These are phyloP conservation scores for Coniochaeta ligniaria DNA, from an alignment of 2,329 filamentous ascomycete genomes.

Conservation along the genomic window DNA sequence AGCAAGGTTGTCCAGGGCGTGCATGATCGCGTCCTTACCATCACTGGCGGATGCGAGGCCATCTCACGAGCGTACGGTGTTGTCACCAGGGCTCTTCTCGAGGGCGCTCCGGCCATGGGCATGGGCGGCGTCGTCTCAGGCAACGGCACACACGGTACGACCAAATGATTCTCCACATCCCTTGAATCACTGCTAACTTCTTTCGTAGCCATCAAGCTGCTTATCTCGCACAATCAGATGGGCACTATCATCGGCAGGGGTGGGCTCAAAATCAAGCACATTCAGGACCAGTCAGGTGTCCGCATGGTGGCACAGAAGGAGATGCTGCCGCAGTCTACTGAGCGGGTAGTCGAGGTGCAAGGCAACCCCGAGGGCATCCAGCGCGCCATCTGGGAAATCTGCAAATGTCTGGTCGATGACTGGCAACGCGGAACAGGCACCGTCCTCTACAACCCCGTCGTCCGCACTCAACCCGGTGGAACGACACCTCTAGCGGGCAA, in stretches of 20 bases:
- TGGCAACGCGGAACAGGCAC: slow-evolving; percentile 96
- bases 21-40: slow-evolving; percentile 92
- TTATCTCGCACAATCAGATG: slow-evolving; percentile 99
- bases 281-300: slow-evolving; percentile 92
- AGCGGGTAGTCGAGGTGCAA: slow-evolving; percentile 95
- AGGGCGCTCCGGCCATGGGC: slow-evolving; percentile 89
- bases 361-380: slow-evolving; percentile 93
- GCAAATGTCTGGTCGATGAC: slow-evolving; percentile 96
- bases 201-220: slow-evolving; percentile 76
- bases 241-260: slow-evolving; percentile 96
- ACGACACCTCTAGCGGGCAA: slow-evolving; percentile 30
- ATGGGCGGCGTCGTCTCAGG: slow-evolving; percentile 87
- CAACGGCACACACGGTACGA: slow-evolving; percentile 90
- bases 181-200: slow-evolving; percentile 15
- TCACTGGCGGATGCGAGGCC: slow-evolving; percentile 81
- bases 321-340: slow-evolving; percentile 97
- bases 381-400: slow-evolving; percentile 96
- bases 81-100: slow-evolving; percentile 83
- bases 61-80: slow-evolving; percentile 90
- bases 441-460: slow-evolving; percentile 93
- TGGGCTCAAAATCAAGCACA: slow-evolving; percentile 98
- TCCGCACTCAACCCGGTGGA: slow-evolving; percentile 68
- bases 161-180: neutral
- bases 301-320: slow-evolving; percentile 99
- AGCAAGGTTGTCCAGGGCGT: slow-evolving; percentile 98